Base-by-base conservation (phyloP, 169 alveolate species). In the Eimeria falciformis region DNA sequence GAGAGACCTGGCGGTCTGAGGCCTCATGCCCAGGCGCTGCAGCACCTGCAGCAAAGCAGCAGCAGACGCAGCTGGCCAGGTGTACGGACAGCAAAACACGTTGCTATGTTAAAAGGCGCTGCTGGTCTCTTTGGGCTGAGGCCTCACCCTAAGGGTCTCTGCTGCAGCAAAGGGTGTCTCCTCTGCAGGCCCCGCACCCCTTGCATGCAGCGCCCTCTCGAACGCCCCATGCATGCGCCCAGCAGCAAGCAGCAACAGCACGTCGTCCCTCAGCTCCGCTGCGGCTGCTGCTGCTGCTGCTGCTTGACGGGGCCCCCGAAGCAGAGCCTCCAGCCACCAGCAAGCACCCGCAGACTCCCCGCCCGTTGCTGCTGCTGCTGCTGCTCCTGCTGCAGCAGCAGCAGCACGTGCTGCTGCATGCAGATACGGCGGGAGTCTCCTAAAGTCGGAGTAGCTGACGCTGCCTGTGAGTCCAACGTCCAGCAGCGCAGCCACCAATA, bases 381-480 rank as follows among this genome's bases (percentile, higher is more conserved):
- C 78, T 33, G 50, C 55, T 5, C 27, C 84, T 37, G 84, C 65
- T n/a, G 58, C 56, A 37, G 84, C 84, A 43, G 84, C 84, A 73
- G 84, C 84, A 33, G 53, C 84, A 73, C 84, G 84, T 21, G 86
- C 66, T 77, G 86, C 86, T 77, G 86, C 86, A 77, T 77, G 86
- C 86, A 77, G 46, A 53, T 77, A 77, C 25, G 86, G 43, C 43
- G 86, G 86, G 0, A 77, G 68, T 45, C 86, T 45, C 53, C 86
- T 77, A 23, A 77, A 77, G 25, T 77, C 86, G 14, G 69, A 5
- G 46, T 77, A 77, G 47, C 47, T 46, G 12, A 77, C 25, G 25
- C 3, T 7, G 3, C 69, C 68, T 0, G 6, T 21, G 17, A 40
- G 68, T 4, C 86, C 7, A 11, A 77, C 23, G 29, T 77, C 86